phyloP scores from a whole-genome alignment of 495 filamentous ascomycete species.

The Neurospora tetraspora region DNA sequence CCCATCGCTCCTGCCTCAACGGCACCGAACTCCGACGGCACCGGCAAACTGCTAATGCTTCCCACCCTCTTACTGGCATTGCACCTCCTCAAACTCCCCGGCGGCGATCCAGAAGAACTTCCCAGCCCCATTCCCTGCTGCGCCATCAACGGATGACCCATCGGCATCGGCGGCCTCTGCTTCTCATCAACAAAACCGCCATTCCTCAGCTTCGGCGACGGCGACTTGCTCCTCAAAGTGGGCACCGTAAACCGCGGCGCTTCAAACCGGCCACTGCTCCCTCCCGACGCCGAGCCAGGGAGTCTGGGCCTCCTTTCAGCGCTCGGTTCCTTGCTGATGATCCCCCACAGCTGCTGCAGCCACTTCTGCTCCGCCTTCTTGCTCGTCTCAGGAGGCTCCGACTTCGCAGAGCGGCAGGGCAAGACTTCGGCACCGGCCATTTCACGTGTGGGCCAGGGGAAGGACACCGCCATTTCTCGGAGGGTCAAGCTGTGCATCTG shows the following conservation, averaged over 20 bases:
- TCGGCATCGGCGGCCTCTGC: not conserved
- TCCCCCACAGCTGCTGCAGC: conserved; percentile 18
- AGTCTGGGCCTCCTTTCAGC: not conserved
- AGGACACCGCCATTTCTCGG: conserved; percentile 25
- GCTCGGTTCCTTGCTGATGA: conserved; percentile 13
- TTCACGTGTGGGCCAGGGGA: conserved; percentile 27
- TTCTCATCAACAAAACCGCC: not conserved
- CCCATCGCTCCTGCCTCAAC: not conserved
- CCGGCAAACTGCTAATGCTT: not conserved
- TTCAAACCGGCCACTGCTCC: conserved; percentile 13
- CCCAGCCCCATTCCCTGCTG: not conserved
- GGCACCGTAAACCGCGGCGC: conserved; percentile 15
- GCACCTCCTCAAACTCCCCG: conserved; percentile 8
- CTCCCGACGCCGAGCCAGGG: not conserved
- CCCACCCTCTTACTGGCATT: conserved; percentile 6
- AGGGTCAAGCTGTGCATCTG: conserved; percentile 21
- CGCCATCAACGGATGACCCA: not conserved
- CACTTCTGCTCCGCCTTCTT: conserved; percentile 22
- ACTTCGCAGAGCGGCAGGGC: conserved; percentile 23
- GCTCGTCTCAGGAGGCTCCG: conserved; percentile 1
- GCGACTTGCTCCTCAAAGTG: not conserved
- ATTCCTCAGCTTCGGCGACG: conserved; percentile 1
- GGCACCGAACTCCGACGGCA: not conserved
- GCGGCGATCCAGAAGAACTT: not conserved
- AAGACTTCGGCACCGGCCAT: conserved; percentile 28